Evolutionary conservation across 495 filamentous ascomycete genomes (phyloP).

Genomic region (Neurospora discreta): DNA sequence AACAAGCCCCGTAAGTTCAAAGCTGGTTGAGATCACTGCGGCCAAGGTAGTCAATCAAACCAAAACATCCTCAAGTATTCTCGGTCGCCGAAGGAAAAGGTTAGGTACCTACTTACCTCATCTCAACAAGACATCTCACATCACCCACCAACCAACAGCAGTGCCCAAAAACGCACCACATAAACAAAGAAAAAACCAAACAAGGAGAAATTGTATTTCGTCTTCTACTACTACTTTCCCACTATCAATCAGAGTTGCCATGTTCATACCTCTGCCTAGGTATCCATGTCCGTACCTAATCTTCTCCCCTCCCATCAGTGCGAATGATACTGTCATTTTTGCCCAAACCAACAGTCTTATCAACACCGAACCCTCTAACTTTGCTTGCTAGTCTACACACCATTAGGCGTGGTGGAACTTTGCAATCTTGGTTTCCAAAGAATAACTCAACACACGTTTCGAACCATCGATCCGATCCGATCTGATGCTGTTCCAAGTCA

Average conservation of each 20-base stretch:
- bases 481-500: neutral
- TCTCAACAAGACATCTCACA: neutral
- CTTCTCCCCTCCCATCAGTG: neutral
- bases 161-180: neutral
- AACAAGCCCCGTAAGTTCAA: neutral
- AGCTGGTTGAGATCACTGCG: neutral
- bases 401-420: neutral
- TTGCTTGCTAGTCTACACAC: neutral
- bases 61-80: neutral
- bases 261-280: too few species aligned
- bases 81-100: neutral
- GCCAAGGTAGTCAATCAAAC: neutral
- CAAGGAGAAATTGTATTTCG: neutral
- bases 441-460: neutral
- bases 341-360: neutral
- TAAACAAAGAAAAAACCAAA: neutral
- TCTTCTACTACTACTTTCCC: neutral
- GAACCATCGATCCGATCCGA: too few species aligned
- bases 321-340: neutral
- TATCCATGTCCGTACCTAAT: neutral
- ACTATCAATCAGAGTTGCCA: neutral
- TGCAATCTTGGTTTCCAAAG: neutral
- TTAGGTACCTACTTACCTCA: neutral
- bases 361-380: neutral
- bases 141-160: neutral